Conservation (phyloP, 495 filamentous ascomycete species). For the Talaromyces liani region DNA sequence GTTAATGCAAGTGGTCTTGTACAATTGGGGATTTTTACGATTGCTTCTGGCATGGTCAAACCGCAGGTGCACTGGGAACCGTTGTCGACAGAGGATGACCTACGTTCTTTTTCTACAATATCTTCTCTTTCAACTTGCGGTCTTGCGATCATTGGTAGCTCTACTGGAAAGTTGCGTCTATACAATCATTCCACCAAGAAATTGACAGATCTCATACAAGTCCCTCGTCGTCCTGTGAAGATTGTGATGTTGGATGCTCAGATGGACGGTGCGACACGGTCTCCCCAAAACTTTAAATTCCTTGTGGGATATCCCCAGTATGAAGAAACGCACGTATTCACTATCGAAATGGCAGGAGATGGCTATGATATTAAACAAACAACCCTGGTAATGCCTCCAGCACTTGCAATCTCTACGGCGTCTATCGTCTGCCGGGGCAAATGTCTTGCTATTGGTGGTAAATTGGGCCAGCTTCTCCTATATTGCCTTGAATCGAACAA, state of each 20-base stretch:
- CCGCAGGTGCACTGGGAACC: conserved; percentile 23
- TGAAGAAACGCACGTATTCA: conserved; percentile 26
- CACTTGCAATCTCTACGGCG: conserved; percentile 31
- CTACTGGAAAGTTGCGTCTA: conserved; percentile 22
- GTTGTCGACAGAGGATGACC: conserved; percentile 22
- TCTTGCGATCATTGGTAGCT: conserved; percentile 31
- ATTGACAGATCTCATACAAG: neutral
- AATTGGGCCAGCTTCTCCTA: conserved; percentile 51
- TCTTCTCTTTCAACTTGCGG: conserved; percentile 20
- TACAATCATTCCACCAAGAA: conserved; percentile 29
- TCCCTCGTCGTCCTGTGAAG: neutral
- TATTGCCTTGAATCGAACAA: conserved; percentile 28
- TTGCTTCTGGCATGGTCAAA: conserved; percentile 6
- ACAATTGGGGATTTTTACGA: conserved; percentile 37
- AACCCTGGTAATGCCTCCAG: conserved; percentile 20
- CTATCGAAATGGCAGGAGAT: conserved; percentile 13
- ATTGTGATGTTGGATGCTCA: conserved; percentile 15
- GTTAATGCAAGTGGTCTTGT: conserved; percentile 55
- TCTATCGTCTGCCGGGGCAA: conserved; percentile 26
- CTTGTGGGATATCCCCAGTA: conserved; percentile 22
- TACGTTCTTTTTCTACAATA: conserved; percentile 24
- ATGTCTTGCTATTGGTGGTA: conserved; percentile 62
- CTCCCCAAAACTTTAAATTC: conserved; percentile 16
- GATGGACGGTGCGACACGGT: neutral
- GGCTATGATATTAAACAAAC: neutral